Conservation (phyloP, 169 alveolate species). For the Plasmodium cynomolgi region DNA sequence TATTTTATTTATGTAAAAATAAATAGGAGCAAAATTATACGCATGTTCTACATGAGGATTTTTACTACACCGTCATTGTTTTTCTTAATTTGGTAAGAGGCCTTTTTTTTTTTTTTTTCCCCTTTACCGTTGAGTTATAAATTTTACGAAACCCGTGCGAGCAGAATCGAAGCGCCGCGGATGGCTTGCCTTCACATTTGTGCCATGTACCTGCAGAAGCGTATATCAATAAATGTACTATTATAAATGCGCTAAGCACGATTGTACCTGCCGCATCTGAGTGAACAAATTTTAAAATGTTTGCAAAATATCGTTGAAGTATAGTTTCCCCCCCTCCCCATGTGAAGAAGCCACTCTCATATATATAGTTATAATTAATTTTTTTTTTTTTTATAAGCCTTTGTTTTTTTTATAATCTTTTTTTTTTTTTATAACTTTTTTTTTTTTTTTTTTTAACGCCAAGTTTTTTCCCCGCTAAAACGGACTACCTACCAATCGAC, state of each 20-base stretch:
- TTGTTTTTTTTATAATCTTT: not conserved
- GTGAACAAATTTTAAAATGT: not conserved
- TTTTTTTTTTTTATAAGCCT: not conserved
- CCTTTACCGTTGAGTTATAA: not conserved
- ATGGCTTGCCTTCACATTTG: not conserved
- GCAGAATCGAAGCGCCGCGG: conserved; percentile 1
- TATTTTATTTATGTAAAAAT: no score
- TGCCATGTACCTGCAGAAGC: not conserved
- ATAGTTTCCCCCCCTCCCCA: not conserved
- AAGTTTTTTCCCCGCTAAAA: not conserved
- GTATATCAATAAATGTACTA: not conserved
- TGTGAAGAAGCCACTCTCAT: not conserved
- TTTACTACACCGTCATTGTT: not conserved
- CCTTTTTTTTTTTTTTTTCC: not conserved
- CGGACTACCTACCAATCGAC: not conserved
- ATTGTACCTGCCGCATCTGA: not conserved
- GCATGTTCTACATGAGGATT: not conserved
- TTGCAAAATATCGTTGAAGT: not conserved
- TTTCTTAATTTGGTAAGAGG: not conserved
- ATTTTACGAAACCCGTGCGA: not conserved
- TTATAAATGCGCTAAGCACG: not conserved
- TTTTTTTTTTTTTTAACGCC: not conserved
- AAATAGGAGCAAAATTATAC: not conserved
- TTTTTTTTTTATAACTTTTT: not conserved
- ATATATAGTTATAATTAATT: not conserved